Evolutionary conservation across 2,329 filamentous ascomycete species (phyloP), one percentile per base, ranked within the genome.

Genomic region (Nannizziopsis arthrosporioides): DNA sequence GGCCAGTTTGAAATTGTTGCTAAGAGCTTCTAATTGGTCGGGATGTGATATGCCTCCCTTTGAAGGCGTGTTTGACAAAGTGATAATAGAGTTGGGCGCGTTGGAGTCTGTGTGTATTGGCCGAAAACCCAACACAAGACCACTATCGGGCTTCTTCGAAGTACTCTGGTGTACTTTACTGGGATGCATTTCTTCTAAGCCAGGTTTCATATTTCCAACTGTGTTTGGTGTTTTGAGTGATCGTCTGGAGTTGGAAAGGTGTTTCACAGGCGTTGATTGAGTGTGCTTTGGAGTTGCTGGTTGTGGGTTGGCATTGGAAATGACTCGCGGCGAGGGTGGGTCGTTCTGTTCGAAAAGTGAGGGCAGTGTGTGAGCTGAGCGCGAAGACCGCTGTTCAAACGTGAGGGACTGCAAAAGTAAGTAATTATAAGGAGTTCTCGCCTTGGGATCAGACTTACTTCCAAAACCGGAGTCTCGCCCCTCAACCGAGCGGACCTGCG

Each of bases 111-210:
- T 65, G 52, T 76, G 79, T 63, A 92, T 81, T 55, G 85, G 83
- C 51, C 78, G 78, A 65, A 95, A 94, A 12, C 89, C 89, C 17
- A 94, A 74, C 59, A 84, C 79, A 38, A 92, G 73, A 5, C 84
- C 87, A 9, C 88, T 87, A 19, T 92, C 88, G 1, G 83, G 78
- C 39, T 85, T 73, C 47, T 84, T 85, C 53, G 80, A 83, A 17
- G 84, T 89, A 54, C 74, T 82, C 47, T 78, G 75, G 49, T 92
- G 86, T 49, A 80, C 78, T 61, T 84, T 85, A 69, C 84, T 85
- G 7, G 90, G 90, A 62, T 95, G 89, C 89, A 95, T 95, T 63
- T 94, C 88, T 51, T 81, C 79, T 54, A 75, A 75, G 42, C 82
- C 72, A 18, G 86, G 84, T 68, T 84, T 83, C 56, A 83, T 70